These are phyloP conservation scores for Sporothrix inflata DNA, from an alignment of 2,329 filamentous ascomycete species.

Conservation along the genomic window DNA sequence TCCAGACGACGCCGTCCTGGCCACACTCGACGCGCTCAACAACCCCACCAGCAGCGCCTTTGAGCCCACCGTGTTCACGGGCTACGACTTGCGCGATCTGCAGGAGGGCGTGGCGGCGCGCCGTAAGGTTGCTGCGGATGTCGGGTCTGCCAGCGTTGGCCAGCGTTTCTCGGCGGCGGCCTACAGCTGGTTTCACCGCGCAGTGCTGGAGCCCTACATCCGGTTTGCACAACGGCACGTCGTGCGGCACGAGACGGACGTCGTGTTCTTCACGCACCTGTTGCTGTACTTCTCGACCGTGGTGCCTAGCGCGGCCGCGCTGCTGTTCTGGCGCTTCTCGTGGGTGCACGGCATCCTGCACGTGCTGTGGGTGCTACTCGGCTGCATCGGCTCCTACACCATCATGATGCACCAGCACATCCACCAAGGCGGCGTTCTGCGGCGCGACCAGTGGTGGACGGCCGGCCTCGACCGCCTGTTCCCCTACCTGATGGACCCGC, in stretches of 20 bases:
- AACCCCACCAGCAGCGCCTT: conserved; percentile 47
- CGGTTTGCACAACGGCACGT: conserved; percentile 53
- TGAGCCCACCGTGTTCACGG: conserved; percentile 52
- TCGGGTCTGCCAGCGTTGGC: conserved; percentile 2
- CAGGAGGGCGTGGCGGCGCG: conserved; percentile 38
- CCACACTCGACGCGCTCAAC: conserved; percentile 47
- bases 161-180: conserved; percentile 40
- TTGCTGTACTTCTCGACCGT: conserved; percentile 71
- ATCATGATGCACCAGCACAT: conserved; percentile 86
- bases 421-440: conserved; percentile 71
- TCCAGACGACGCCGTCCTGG: conserved; percentile 41
- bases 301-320: conserved; percentile 65
- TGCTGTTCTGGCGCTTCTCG: conserved; percentile 67
- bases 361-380: conserved; percentile 63
- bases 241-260: conserved; percentile 70
- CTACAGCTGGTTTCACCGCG: conserved; percentile 53
- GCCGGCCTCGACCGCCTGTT: conserved; percentile 64
- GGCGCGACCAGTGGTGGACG: conserved; percentile 48
- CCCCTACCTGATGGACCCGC: conserved; percentile 73
- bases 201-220: conserved; percentile 64
- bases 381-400: conserved; percentile 73
- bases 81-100: conserved; percentile 46
- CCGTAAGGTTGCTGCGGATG: conserved; percentile 23
- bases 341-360: conserved; percentile 71
- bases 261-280: conserved; percentile 78